Evolutionary conservation across 345 rosid species (phyloP).

Genomic region (Laguncularia racemosa): DNA sequence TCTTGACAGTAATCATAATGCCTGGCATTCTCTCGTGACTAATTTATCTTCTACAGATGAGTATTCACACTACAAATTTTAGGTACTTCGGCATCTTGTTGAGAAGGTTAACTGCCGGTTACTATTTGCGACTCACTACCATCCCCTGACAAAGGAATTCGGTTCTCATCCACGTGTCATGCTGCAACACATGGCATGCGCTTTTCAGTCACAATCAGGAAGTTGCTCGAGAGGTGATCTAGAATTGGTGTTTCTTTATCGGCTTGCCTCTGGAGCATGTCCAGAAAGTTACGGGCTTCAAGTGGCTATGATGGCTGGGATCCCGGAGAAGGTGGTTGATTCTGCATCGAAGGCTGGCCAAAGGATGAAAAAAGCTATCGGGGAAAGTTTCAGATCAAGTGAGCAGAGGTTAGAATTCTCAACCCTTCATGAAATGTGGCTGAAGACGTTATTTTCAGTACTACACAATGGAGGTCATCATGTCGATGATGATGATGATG

Average conservation of each 20-base stretch:
- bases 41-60: neutral
- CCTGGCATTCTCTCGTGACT: no score
- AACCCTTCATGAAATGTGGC: conserved; percentile 88
- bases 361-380: conserved; percentile 57
- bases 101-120: conserved; percentile 82
- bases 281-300: conserved; percentile 90
- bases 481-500: conserved; percentile 35
- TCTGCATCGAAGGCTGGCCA: conserved; percentile 52
- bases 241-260: conserved; percentile 71
- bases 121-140: conserved; percentile 92
- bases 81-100: conserved; percentile 92
- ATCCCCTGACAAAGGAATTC: conserved; percentile 88
- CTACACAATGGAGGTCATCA: conserved; percentile 14
- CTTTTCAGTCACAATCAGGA: conserved; percentile 33
- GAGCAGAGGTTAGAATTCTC: conserved; percentile 80
- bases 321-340: conserved; percentile 66
- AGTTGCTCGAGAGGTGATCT: conserved; percentile 22
- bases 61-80: neutral
- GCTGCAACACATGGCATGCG: conserved; percentile 88
- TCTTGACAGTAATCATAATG: no score
- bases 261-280: conserved; percentile 74
- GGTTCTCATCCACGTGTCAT: conserved; percentile 76
- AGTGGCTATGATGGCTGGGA: conserved; percentile 89
- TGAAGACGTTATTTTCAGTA: conserved; percentile 41
- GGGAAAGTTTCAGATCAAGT: conserved; percentile 64